These are phyloP conservation scores for Keqinozyma sinolaborantium DNA, from an alignment of 1,139 yeast species.

Conservation along the genomic window DNA sequence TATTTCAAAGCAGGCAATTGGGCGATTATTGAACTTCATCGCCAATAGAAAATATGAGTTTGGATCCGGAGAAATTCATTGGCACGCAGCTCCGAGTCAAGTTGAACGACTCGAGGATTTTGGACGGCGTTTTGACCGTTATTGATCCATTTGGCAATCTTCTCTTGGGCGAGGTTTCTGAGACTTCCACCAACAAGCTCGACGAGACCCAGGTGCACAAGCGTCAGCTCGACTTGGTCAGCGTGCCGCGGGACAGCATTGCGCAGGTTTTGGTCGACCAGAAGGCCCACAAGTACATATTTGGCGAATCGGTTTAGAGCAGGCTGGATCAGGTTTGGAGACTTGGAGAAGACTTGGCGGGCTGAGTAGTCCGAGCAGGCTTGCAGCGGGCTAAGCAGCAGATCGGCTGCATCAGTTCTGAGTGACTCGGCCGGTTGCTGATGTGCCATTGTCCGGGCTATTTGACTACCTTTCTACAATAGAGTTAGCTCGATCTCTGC, in stretches of 20 bases:
- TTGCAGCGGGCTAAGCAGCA: no score
- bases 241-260: slow-evolving; percentile 37
- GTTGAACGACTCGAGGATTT: slow-evolving; percentile 27
- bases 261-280: slow-evolving; percentile 21
- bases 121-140: slow-evolving; percentile 40
- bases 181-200: slow-evolving; percentile 27
- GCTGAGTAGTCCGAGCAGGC: no score
- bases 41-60: background rate
- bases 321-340: no score
- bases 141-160: slow-evolving; percentile 47
- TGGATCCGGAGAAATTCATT: slow-evolving; percentile 24
- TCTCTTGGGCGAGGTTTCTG: slow-evolving; percentile 33
- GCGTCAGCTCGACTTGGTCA: slow-evolving; percentile 44
- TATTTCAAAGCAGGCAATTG: no score
- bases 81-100: slow-evolving; percentile 29
- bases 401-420: no score
- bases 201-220: slow-evolving; percentile 18
- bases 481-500: no score
- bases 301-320: no score
- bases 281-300: slow-evolving; percentile 12
- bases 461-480: no score
- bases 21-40: no score
- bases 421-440: no score
- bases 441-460: no score
- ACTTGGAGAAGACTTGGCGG: no score